phyloP scores from a whole-genome alignment of 805 yeast genomes.

The Candida vaughaniae region DNA sequence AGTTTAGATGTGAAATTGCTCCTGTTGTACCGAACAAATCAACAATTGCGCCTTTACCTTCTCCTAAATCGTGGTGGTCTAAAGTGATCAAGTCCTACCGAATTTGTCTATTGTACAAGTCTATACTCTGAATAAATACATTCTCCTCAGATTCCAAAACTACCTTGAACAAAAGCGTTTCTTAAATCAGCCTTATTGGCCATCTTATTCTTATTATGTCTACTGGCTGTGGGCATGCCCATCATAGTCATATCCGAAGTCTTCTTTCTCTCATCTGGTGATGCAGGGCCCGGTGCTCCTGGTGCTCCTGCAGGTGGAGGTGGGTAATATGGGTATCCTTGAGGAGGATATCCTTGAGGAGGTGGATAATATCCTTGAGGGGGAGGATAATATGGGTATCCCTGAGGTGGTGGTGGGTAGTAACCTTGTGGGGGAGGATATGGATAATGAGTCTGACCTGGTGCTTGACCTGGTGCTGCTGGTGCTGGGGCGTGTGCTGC shows the following conservation, averaged over 20 bases:
- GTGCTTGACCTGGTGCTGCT: slow-evolving; percentile 2
- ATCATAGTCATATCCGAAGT: slow-evolving; percentile 44
- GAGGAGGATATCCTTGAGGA: slow-evolving; percentile 14
- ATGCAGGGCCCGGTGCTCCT: not conserved
- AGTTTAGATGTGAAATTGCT: too few species aligned
- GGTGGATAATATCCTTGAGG: slow-evolving; percentile 19
- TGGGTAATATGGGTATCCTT: slow-evolving; percentile 8
- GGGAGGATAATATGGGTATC: slow-evolving; percentile 15
- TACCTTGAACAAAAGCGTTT: slow-evolving; percentile 62
- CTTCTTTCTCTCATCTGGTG: slow-evolving; percentile 5
- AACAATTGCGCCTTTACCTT: too few species aligned
- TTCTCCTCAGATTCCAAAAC: slow-evolving; percentile 62
- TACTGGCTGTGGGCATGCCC: slow-evolving; percentile 46
- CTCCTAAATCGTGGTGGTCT: too few species aligned
- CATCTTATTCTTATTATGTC: slow-evolving; percentile 36
- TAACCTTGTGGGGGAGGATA: slow-evolving; percentile 18
- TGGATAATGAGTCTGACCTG: slow-evolving; percentile 4
- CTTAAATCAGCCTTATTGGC: slow-evolving; percentile 58
- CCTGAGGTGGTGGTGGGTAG: slow-evolving; percentile 20
- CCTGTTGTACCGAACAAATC: too few species aligned
- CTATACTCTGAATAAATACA: not conserved
- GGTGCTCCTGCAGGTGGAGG: slow-evolving; percentile 4
- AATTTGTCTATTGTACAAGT: slow-evolving; percentile 1
- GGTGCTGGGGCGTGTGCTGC: slow-evolving; percentile 1
- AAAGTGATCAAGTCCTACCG: too few species aligned